phyloP scores from a whole-genome alignment of 768 basidiomycete species.

The Gloeostereum incarnatum region DNA sequence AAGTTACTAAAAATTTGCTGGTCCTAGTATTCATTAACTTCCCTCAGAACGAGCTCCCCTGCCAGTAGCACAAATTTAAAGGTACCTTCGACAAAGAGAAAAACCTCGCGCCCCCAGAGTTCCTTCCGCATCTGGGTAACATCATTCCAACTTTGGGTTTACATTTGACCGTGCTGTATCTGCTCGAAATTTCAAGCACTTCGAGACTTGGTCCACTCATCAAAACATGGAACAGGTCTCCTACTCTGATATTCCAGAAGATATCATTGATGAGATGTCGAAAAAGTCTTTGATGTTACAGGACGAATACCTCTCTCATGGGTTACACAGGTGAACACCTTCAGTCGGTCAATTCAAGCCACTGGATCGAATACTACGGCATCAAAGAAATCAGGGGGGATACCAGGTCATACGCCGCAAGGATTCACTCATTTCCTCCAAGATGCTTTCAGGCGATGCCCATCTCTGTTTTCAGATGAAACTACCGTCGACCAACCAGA shows the following conservation, averaged over 20 bases:
- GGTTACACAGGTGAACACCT: slow-evolving; percentile 26
- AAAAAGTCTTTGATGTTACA: slow-evolving; percentile 26
- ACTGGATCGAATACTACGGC: background rate
- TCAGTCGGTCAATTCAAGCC: background rate
- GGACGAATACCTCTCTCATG: slow-evolving; percentile 29
- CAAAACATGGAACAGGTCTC: slow-evolving; percentile 42
- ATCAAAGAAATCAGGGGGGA: no score
- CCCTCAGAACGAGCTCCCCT: slow-evolving; percentile 1
- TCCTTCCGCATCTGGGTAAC: slow-evolving; percentile 40
- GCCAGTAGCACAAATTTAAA: slow-evolving; percentile 1
- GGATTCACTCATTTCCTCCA: slow-evolving; percentile 22
- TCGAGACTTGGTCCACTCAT: slow-evolving; percentile 41
- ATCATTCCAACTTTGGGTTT: background rate
- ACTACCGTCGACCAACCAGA: slow-evolving; percentile 10
- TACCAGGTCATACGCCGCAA: slow-evolving; percentile 13
- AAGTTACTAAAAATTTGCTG: background rate
- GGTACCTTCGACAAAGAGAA: no score
- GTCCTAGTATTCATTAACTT: background rate
- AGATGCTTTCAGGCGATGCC: slow-evolving; percentile 17
- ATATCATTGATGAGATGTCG: slow-evolving; percentile 24
- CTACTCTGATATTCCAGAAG: slow-evolving; percentile 31
- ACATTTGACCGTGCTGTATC: slow-evolving; percentile 22
- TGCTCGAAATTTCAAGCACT: slow-evolving; percentile 34
- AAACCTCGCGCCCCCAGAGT: no score
- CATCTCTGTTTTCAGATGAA: slow-evolving; percentile 28